Percentiles rank a stretch among this genome's conserved stretches.
Evolutionary conservation across 495 filamentous ascomycete genomes (phyloP).

Genomic region (Penicillium diatomitis): DNA sequence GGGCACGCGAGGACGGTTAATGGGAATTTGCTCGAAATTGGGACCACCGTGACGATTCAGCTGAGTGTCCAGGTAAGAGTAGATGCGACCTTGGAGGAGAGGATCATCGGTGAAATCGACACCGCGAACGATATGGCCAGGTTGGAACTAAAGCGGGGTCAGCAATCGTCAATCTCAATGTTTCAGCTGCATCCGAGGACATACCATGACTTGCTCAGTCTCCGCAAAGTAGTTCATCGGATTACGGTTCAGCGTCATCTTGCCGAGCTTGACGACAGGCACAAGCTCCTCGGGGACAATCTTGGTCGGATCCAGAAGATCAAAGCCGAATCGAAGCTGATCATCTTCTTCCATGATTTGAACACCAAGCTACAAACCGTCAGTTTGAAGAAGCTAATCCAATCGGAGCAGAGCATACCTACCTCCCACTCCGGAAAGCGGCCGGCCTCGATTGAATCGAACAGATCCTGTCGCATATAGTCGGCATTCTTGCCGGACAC

Average conservation of each 20-base stretch:
- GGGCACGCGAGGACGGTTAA: constrained; percentile 53
- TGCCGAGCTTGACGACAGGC: constrained; percentile 56
- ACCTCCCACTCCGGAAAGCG: constrained; percentile 64
- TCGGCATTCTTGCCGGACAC: constrained; percentile 63
- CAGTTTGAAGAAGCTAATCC: not conserved
- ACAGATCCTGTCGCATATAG: constrained; percentile 62
- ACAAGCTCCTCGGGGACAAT: constrained; percentile 65
- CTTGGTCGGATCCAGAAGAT: constrained; percentile 69
- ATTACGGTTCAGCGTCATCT: constrained; percentile 62
- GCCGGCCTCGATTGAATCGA: constrained; percentile 56
- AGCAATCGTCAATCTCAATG: not conserved
- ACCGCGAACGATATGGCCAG: constrained; percentile 52
- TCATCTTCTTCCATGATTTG: constrained; percentile 66
- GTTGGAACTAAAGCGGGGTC: constrained; percentile 20
- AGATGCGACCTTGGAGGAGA: constrained; percentile 63
- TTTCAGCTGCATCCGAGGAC: constrained; percentile 2
- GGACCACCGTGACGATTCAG: constrained; percentile 57
- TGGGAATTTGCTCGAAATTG: constrained; percentile 69
- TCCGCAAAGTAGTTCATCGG: constrained; percentile 72
- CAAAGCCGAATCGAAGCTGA: constrained; percentile 56
- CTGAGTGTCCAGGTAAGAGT: constrained; percentile 69
- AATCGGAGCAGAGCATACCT: not conserved
- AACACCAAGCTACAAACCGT: constrained; percentile 42
- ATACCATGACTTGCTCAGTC: constrained; percentile 62
- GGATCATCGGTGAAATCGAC: constrained; percentile 69